Base-by-base conservation (phyloP, 306 rosid genomes). In the Spatholobus suberectus region DNA sequence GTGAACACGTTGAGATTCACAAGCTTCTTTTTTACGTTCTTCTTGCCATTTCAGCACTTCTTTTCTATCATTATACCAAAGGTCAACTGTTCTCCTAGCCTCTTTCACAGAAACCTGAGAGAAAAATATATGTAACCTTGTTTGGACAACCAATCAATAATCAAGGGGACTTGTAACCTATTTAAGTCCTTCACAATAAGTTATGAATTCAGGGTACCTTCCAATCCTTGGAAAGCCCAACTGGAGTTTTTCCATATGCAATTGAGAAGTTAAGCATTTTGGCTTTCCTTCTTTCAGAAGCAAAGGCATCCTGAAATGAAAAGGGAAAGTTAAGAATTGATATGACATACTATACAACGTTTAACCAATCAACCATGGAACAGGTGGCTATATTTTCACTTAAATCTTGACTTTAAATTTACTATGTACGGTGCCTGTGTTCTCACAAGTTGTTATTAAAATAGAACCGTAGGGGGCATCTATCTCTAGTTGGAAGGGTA, bases 191-290 rank as follows among this genome's bases (percentile, higher is more conserved):
- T 35, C 24, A 40, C 27, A 67, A 49, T 69, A 12, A 80, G 70
- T 55, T 51, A 52, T 38, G 66, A 83, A 80, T 79, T 75, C 38
- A 52, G 4, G 44, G 52, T 89, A 96, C 99, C 97, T 96, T 96
- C 99, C 99, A 96, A 85, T 96, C 99, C 81, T 85, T 90, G 29
- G 99, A 84, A 72, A 96, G 97, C 76, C 99, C 99, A 77, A 92
- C 73, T 14, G 99, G 91, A 49, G 99, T 96, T 83, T 93, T 96
- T 57, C 99, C 99, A 83, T 96, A 96, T 61, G 99, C 99, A 89
- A 96, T 96, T 70, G 99, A 96, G 79, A 95, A 95, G 89, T 95
- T 95, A 46, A 95, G 97, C 99, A 93, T 93, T 88, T 96, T 96
- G 47, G 99, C 99, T 81, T 93, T 96, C 86, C 98, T 91, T 87